These are phyloP conservation scores for Exophiala xenobiotica DNA, from an alignment of 2,329 filamentous ascomycete species.

Conservation along the genomic window DNA sequence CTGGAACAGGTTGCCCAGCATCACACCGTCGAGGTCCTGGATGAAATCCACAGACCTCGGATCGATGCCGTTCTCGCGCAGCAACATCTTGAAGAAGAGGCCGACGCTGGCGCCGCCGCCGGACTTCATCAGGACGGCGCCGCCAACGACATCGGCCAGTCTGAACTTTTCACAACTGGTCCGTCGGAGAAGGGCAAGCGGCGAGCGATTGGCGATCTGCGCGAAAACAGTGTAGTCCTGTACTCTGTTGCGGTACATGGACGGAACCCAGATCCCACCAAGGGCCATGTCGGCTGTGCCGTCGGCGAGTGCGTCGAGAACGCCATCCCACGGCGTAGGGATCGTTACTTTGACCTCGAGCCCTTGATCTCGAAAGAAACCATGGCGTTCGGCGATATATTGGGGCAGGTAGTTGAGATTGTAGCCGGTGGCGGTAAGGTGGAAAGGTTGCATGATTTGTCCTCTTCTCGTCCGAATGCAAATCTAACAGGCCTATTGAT, in stretches of 20 bases:
- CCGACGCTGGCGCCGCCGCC: slow-evolving; percentile 17
- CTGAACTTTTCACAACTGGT: slow-evolving; percentile 3
- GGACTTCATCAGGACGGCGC: slow-evolving; percentile 17
- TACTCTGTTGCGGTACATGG: slow-evolving; percentile 17
- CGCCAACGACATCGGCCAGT: slow-evolving; percentile 9
- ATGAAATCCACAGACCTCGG: slow-evolving; percentile 11
- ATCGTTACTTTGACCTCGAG: slow-evolving; percentile 9
- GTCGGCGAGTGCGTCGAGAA: slow-evolving; percentile 17
- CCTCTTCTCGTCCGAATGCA: not conserved
- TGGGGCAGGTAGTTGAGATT: slow-evolving; percentile 16
- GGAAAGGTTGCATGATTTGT: slow-evolving; percentile 7
- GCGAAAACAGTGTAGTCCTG: slow-evolving; percentile 18
- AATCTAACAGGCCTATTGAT: not conserved
- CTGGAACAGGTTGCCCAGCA: slow-evolving; percentile 17
- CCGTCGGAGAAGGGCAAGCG: slow-evolving; percentile 12
- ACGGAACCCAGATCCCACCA: slow-evolving; percentile 20
- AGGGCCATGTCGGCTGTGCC: slow-evolving; percentile 18
- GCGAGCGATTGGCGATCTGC: slow-evolving; percentile 19
- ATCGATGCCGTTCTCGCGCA: slow-evolving; percentile 17
- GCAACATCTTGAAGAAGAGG: slow-evolving; percentile 19
- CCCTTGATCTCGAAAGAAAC: slow-evolving; percentile 10
- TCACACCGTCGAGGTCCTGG: slow-evolving; percentile 17
- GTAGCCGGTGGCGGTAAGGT: slow-evolving; percentile 11
- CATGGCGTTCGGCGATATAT: slow-evolving; percentile 12
- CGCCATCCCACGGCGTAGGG: slow-evolving; percentile 13